phyloP scores from a whole-genome alignment of 305 asterid genomes.

The Salvia sclarea region DNA sequence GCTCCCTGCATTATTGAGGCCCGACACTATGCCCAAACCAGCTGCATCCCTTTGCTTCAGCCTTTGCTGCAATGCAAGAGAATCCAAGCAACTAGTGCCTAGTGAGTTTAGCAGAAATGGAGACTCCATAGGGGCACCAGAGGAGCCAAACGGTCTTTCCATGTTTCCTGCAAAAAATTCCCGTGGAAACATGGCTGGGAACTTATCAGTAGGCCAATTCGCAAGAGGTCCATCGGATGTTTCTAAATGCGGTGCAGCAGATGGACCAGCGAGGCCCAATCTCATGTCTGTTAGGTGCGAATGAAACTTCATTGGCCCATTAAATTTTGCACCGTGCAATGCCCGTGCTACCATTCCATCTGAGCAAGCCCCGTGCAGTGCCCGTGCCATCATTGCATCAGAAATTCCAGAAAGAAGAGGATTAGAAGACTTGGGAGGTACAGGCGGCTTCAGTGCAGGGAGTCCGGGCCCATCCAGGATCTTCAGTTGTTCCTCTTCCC shows the following conservation, averaged over 20 bases:
- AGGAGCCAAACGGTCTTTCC: slow-evolving; percentile 47
- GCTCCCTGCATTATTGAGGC: slow-evolving; percentile 42
- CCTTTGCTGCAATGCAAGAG: slow-evolving; percentile 55
- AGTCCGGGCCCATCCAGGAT: slow-evolving; percentile 56
- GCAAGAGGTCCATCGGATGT: slow-evolving; percentile 49
- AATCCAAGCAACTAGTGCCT: slow-evolving; percentile 54
- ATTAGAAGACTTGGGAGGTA: slow-evolving; percentile 44
- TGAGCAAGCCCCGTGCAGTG: slow-evolving; percentile 51
- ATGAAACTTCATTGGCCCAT: slow-evolving; percentile 55
- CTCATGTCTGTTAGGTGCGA: slow-evolving; percentile 81
- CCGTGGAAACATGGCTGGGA: slow-evolving; percentile 49
- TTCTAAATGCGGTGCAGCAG: slow-evolving; percentile 44
- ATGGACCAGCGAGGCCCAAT: slow-evolving; percentile 67
- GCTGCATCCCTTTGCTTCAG: slow-evolving; percentile 47
- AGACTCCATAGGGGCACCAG: slow-evolving; percentile 43
- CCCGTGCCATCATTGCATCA: slow-evolving; percentile 59
- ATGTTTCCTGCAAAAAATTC: slow-evolving; percentile 50
- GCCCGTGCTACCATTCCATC: slow-evolving; percentile 75
- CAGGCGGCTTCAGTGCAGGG: slow-evolving; percentile 35
- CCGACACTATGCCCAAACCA: slow-evolving; percentile 49
- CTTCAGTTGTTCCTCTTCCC: slow-evolving; percentile 93
- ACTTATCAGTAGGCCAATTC: slow-evolving; percentile 49
- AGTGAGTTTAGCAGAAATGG: slow-evolving; percentile 66
- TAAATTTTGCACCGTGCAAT: slow-evolving; percentile 56
- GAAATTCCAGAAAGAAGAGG: slow-evolving; percentile 43